Evolutionary conservation across 2,329 filamentous ascomycete genomes (phyloP).

Genomic region (Neobulgaria alba): DNA sequence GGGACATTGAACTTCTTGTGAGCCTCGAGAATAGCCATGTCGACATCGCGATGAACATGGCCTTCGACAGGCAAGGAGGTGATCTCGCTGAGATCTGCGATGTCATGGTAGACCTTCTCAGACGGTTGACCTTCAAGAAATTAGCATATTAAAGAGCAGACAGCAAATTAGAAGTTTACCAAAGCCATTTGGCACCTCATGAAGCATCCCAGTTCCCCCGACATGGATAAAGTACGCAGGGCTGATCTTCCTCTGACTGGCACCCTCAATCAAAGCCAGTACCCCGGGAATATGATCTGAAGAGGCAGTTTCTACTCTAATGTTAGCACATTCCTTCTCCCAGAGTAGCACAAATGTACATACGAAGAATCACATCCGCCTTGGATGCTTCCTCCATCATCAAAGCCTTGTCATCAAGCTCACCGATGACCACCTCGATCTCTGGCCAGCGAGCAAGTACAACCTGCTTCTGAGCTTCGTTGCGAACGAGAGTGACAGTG

Average conservation of each 20-base stretch:
- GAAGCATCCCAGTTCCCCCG: constrained; percentile 41
- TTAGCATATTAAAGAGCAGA: neutral
- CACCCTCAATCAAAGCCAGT: constrained; percentile 37
- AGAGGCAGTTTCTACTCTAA: constrained; percentile 15
- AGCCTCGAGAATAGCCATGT: constrained; percentile 50
- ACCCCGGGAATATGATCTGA: constrained; percentile 25
- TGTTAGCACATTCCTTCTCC: neutral
- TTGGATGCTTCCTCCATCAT: constrained; percentile 26
- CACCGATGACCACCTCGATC: constrained; percentile 25
- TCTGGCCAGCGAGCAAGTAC: constrained; percentile 10
- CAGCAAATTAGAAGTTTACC: constrained; percentile 26
- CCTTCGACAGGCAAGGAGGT: constrained; percentile 45
- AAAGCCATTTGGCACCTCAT: constrained; percentile 23
- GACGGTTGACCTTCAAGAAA: constrained; percentile 19
- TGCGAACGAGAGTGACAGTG: constrained; percentile 14
- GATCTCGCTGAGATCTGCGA: constrained; percentile 47
- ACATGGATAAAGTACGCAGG: constrained; percentile 44
- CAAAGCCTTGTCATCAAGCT: constrained; percentile 28
- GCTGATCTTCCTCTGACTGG: constrained; percentile 33
- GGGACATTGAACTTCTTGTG: constrained; percentile 39
- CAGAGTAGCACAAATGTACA: neutral
- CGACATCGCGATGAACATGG: constrained; percentile 57
- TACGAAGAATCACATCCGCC: constrained; percentile 32
- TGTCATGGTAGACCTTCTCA: constrained; percentile 49
- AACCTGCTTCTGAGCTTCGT: constrained; percentile 12